Conservation (phyloP, 2,329 filamentous ascomycete species). For the Aspergillus terreus region DNA sequence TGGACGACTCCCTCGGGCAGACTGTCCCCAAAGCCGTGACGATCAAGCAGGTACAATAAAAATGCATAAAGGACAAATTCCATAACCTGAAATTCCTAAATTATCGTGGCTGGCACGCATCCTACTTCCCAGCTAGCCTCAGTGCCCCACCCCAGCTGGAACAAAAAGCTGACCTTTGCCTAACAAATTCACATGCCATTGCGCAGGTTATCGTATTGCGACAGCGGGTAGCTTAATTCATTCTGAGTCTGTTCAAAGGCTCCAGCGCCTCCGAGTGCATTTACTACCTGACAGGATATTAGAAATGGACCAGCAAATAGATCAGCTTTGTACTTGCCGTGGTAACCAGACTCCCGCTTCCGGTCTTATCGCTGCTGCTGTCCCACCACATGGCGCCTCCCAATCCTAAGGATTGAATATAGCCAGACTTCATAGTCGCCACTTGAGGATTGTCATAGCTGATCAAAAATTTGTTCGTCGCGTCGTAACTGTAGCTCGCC, state of each 20-base stretch:
- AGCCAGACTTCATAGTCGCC: slow-evolving; percentile 66
- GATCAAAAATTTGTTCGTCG: slow-evolving; percentile 53
- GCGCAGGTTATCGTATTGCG: background rate
- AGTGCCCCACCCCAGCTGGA: no score
- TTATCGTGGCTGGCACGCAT: no score
- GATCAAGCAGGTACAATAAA: no score
- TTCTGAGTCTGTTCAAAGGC: slow-evolving; percentile 1
- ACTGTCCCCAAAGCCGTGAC: no score
- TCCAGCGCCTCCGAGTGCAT: background rate
- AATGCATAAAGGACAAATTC: no score
- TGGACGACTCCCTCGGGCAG: no score
- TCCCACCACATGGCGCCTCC: slow-evolving; percentile 98
- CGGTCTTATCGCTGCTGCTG: slow-evolving; percentile 70
- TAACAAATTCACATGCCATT: background rate
- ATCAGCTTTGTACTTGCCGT: slow-evolving; percentile 34
- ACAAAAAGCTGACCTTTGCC: no score
- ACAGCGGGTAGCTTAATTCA: background rate
- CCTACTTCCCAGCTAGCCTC: no score
- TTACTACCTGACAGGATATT: background rate
- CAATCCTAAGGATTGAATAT: slow-evolving; percentile 60
- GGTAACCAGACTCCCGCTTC: slow-evolving; percentile 63
- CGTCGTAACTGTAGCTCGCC: slow-evolving; percentile 50
- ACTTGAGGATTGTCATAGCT: slow-evolving; percentile 71
- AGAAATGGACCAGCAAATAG: background rate
- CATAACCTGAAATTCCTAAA: no score